Evolutionary conservation across 1,284 basidiomycete species (phyloP), one percentile per base, ranked within the genome.

Genomic region (Pseudomicrostroma phylloplanum): DNA sequence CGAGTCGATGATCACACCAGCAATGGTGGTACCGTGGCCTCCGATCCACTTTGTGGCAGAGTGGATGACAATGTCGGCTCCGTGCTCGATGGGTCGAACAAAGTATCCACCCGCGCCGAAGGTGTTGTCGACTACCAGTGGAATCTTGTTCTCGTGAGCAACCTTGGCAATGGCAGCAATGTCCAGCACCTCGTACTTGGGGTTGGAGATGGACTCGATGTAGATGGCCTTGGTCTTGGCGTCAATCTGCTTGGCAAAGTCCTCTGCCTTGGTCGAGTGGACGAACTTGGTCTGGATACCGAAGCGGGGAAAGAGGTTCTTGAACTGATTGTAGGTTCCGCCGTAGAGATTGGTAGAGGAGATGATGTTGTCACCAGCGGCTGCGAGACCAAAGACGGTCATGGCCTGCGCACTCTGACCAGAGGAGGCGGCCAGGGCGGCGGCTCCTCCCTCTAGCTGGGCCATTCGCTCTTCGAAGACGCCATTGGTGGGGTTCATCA

Each of bases 1-100:
- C 25, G 86, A 84, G 78, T 91, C 90, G 59, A 92, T 79, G 65
- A 93, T 83, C 21, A 92, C 86, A 63, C 91, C 91, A 6, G 84
- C 90, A 57, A 93, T 90, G 26, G 89, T 91, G 1, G 88, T 92
- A 62, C 91, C 90, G 77, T 91, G 91, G 0, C 91, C 90, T 36
- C 90, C 88, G 58, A 92, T 91, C 91, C 91, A 92, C 78, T 93
- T 92, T 2, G 90, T 92, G 0, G 90, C 89, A 63, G 87, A 89
- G 81, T 92, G 88, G 7, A 91, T 88, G 83, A 92, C 84, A 62
- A 93, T 89, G 73, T 93, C 88, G 51, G 89, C 90, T 26, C 91
- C 91, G 67, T 86, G 84, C 26, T 88, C 85, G 62, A 92, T 87
- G 11, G 91, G 90, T 3, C 84, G 83, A 60, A 88, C 79, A 42